Evolutionary conservation across 2,329 filamentous ascomycete species (phyloP), one percentile per base, ranked within the genome.

Genomic region (Botrytis byssoidea): DNA sequence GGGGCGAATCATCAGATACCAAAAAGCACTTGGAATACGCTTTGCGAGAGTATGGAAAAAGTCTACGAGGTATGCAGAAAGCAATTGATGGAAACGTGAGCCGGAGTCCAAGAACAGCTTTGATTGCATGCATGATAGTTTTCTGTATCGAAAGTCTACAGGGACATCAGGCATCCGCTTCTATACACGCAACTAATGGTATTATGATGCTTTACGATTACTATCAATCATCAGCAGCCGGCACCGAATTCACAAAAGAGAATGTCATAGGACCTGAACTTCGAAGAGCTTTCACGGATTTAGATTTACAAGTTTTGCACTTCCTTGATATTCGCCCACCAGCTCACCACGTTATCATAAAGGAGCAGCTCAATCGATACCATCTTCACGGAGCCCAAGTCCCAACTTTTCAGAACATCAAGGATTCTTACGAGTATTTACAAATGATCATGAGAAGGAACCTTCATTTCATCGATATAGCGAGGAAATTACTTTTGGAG

Each of bases 101-200:
- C 20, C 64, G 61, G n/a, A 57, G 73, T 57, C 32, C 48, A 14
- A 65, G 72, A 46, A 74, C 37, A 20, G 72, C 64, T 42, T 32
- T 74, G n/a, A 68, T 74, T 20, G 42, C 74, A 40, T 71, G 74
- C 44, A 29, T 75, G 29, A 9, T 75, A 6, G 59, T 75, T 35
- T 74, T 75, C 9, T 75, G 68, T 55, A 71, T 75, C 35, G 74
- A 75, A 66, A 70, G 67, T 37, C 48, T 75, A n/a, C 68, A 68
- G 14, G 74, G 74, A 20, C 61, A 70, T 55, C 74, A 74, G 40
- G 74, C 66, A 44, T 60, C 74, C 10, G 74, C 74, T n/a, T 64
- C 70, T 14, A 7, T 66, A 32, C 71, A 73, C 59, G 74, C 71
- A 48, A 48, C 48, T 1, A 67, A 63, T 48, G 73, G 55, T 18